These are phyloP conservation scores for Trametes cubensis DNA, from an alignment of 768 basidiomycete species.

Conservation along the genomic window DNA sequence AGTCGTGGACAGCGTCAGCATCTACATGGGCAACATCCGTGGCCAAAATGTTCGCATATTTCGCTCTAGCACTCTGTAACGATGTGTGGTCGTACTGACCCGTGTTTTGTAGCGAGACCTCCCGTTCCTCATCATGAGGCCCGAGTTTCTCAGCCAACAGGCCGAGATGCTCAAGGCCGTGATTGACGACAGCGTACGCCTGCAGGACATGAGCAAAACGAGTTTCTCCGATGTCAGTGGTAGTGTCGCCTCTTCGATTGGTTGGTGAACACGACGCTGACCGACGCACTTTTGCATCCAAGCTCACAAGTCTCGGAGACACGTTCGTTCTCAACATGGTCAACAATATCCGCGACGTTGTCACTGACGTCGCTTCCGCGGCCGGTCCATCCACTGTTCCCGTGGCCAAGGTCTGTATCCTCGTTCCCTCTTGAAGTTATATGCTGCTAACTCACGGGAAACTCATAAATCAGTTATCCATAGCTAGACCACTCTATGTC, in stretches of 20 bases:
- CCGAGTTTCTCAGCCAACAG: slow-evolving; percentile 11
- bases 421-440: neutral
- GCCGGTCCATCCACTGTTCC: neutral
- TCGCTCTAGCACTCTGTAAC: neutral
- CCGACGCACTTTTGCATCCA: neutral
- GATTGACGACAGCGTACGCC: slow-evolving; percentile 1
- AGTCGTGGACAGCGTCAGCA: neutral
- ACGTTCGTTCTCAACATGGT: neutral
- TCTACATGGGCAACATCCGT: neutral
- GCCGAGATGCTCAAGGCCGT: neutral
- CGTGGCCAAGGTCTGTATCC: neutral
- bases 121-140: slow-evolving; percentile 1
- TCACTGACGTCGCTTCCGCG: neutral
- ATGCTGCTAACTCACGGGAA: too few species aligned
- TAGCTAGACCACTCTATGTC: neutral
- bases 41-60: neutral
- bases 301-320: neutral
- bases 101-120: too few species aligned
- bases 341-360: neutral
- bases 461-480: neutral
- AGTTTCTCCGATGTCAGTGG: neutral
- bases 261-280: neutral
- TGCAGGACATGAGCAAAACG: neutral
- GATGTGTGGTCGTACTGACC: neutral
- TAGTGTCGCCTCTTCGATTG: neutral